A percentile compares a stretch with the other conserved stretches of the same genome.
Conservation (phyloP, 2,329 filamentous ascomycete species). For the Phaeoacremonium minimum region DNA sequence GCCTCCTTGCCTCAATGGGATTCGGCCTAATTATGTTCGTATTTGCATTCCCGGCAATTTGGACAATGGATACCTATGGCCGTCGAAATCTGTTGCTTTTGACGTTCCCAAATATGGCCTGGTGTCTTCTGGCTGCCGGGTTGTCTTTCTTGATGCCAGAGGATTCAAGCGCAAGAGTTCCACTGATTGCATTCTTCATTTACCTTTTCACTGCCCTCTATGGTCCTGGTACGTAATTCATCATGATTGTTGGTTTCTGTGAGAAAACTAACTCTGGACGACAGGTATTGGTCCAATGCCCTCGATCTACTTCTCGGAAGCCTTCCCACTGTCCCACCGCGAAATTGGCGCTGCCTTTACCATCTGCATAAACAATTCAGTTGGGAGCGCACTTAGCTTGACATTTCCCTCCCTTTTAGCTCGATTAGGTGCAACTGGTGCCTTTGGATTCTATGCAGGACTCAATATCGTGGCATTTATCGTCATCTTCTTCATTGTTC, state of each 20-base stretch:
- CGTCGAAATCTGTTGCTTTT: slow-evolving; percentile 36
- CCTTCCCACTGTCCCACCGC: slow-evolving; percentile 50
- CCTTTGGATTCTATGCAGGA: slow-evolving; percentile 57
- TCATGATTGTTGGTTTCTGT: background rate
- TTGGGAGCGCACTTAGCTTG: slow-evolving; percentile 22
- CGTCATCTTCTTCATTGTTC: slow-evolving; percentile 60
- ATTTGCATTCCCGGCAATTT: slow-evolving; percentile 55
- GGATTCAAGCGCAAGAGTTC: slow-evolving; percentile 31
- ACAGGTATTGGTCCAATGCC: slow-evolving; percentile 23
- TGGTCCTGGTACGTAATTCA: slow-evolving; percentile 30
- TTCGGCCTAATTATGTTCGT: slow-evolving; percentile 56
- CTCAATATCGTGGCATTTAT: slow-evolving; percentile 57
- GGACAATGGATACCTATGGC: slow-evolving; percentile 55
- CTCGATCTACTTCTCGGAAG: slow-evolving; percentile 47
- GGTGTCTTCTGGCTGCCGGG: slow-evolving; percentile 19
- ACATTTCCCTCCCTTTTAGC: slow-evolving; percentile 41
- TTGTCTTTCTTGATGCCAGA: slow-evolving; percentile 47
- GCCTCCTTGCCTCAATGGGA: slow-evolving; percentile 51
- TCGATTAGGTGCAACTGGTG: slow-evolving; percentile 29
- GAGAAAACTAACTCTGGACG: background rate
- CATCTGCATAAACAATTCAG: slow-evolving; percentile 22
- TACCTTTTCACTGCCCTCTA: slow-evolving; percentile 51
- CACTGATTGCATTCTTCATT: slow-evolving; percentile 50
- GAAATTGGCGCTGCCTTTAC: slow-evolving; percentile 28
- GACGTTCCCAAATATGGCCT: slow-evolving; percentile 5